Base-by-base conservation (phyloP, 192 early-diverging fungal genomes). In the Coemansia sp. region DNA sequence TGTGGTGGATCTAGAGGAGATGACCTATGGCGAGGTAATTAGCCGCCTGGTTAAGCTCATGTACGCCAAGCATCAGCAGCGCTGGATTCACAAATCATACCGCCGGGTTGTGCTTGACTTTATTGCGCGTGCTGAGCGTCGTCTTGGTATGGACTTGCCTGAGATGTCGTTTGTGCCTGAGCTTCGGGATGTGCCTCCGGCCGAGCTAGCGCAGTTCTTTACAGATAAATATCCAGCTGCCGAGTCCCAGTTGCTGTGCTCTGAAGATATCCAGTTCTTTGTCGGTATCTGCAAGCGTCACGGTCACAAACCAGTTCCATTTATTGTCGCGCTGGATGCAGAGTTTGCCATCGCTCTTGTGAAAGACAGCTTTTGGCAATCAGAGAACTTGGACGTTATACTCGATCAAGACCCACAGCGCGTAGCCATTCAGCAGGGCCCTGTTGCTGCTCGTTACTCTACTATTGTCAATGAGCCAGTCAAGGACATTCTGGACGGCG, bases 291-390 rank as follows among this genome's bases (percentile, higher is more conserved):
- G 84, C 67, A 75, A 90, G 57, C 89, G 89, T 0, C 55, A 90
- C 49, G 90, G 90, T 27, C 91, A 93, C 71, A 96, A 96, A 84
- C 97, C 94, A 13, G 90, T 93, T 10, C 93, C 94, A 38, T 97
- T 96, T 76, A 92, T 98, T 43, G 92, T 93, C 9, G 87, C 91
- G 15, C 76, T 98, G 20, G 95, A 95, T 70, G 89, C 90, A 64
- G 91, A 93, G 80, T 96, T 98, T 85, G 93, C 94, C 73, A 85
- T 88, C 20, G 91, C 92, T 90, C 90, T 96, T 85, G 92, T 91
- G 82, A 97, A 97, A 87, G 92, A 95, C 76, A 92, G 91, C 10
- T 78, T 92, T 31, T 96, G 95, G 95, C 93, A 94, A 74, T 90
- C 92, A 1, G 96, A 97, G 70, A 88, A 96, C 55, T 76, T 97